These are phyloP conservation scores for Phytophthora aleatoria DNA, from an alignment of 352 stramenopile genomes.

Conservation along the genomic window DNA sequence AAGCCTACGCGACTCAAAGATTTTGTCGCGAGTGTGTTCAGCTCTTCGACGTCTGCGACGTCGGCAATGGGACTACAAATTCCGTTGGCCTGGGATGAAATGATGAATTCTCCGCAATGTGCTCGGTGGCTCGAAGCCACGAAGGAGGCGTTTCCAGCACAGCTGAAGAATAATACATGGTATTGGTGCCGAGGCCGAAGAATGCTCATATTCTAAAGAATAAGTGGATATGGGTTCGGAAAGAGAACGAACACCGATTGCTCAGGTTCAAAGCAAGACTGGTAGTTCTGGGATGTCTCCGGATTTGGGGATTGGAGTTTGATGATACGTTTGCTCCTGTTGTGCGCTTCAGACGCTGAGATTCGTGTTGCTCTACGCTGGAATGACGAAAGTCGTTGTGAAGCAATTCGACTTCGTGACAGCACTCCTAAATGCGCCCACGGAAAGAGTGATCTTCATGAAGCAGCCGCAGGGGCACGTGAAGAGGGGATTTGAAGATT, in stretches of 20 bases:
- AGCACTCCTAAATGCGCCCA: conserved; percentile 11
- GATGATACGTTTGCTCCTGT: conserved; percentile 7
- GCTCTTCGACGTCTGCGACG: neutral
- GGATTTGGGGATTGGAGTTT: conserved; percentile 11
- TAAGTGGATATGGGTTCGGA: conserved; percentile 16
- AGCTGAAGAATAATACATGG: conserved; percentile 11
- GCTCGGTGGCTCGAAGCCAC: conserved; percentile 7
- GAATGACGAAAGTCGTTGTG: neutral
- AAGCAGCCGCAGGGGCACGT: conserved; percentile 7
- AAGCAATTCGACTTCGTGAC: conserved; percentile 21
- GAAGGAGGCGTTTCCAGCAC: conserved; percentile 10
- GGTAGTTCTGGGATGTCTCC: conserved; percentile 9
- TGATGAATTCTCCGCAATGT: neutral
- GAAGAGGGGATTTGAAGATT: conserved; percentile 12
- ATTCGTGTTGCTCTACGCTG: neutral
- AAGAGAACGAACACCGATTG: conserved; percentile 8
- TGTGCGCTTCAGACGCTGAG: conserved; percentile 4
- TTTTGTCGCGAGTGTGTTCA: conserved; percentile 6
- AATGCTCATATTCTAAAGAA: conserved; percentile 8
- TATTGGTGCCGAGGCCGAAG: conserved; percentile 3
- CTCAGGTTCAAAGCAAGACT: conserved; percentile 8
- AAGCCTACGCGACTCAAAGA: neutral
- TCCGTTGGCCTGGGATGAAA: conserved; percentile 13
- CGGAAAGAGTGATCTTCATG: conserved; percentile 10
- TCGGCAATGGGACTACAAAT: neutral